A percentile compares a stretch with the other conserved stretches of the same genome.
Conservation (phyloP, 1,139 yeast genomes). For the Pneumocystis carinii region DNA sequence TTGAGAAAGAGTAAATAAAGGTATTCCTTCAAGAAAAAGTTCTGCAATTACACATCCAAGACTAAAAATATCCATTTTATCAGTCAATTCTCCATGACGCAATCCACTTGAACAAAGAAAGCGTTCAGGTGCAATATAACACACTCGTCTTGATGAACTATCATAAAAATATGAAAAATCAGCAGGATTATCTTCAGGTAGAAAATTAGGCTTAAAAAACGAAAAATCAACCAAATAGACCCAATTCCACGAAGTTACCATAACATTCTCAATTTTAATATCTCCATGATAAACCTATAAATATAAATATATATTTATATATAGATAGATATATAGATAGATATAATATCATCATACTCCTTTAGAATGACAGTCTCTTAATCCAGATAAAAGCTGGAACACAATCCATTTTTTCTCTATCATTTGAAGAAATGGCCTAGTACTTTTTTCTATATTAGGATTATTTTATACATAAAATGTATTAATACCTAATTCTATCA, state of each 20-base stretch:
- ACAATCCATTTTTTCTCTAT: constrained; percentile 74
- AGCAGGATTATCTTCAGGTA: constrained; percentile 93
- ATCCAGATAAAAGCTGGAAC: constrained; percentile 54
- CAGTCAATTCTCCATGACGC: constrained; percentile 35
- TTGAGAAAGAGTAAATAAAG: constrained; percentile 75
- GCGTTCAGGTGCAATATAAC: constrained; percentile 91
- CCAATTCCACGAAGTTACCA: constrained; percentile 88
- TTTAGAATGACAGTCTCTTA: constrained; percentile 48
- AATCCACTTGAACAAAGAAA: constrained; percentile 32
- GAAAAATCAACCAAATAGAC: constrained; percentile 69
- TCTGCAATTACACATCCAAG: constrained; percentile 70
- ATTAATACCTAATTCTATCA: constrained; percentile 46
- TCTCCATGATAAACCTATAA: constrained; percentile 52
- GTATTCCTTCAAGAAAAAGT: constrained; percentile 68
- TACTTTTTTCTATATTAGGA: constrained; percentile 25
- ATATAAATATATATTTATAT: not conserved
- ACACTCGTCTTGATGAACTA: constrained; percentile 68
- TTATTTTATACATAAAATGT: not conserved
- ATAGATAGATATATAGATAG: not conserved
- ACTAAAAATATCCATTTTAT: constrained; percentile 55
- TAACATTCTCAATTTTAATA: constrained; percentile 72
- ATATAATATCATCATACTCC: constrained; percentile 27
- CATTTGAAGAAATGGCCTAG: constrained; percentile 72
- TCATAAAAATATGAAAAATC: constrained; percentile 86
- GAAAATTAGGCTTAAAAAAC: constrained; percentile 61